Evolutionary conservation across 257 asterid genomes (phyloP).

Genomic region (Nicotiana obtusifolia): DNA sequence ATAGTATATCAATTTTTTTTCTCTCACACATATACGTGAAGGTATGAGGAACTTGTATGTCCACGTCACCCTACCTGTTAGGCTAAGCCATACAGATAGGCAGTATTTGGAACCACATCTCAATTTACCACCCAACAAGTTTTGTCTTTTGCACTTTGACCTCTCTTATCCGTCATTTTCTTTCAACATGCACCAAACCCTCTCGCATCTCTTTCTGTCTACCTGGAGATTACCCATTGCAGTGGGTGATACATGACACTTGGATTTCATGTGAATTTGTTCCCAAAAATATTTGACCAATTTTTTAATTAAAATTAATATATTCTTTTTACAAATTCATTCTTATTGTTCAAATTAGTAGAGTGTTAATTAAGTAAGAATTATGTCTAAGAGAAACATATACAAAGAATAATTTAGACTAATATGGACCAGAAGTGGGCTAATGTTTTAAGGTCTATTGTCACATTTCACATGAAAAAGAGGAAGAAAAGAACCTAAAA

Average conservation of each 20-base stretch:
- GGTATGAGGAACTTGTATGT: background rate
- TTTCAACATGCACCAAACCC: background rate
- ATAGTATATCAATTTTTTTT: background rate
- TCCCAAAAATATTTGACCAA: background rate
- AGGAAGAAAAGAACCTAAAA: too few species aligned
- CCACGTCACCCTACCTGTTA: slow-evolving; percentile 7
- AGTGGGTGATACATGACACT: background rate
- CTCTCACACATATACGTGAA: background rate
- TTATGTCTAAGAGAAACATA: background rate
- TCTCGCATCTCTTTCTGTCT: background rate
- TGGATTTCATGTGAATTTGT: background rate
- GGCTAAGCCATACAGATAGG: slow-evolving; percentile 8
- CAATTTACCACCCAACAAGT: slow-evolving; percentile 6
- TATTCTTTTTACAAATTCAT: background rate
- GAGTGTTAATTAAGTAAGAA: background rate
- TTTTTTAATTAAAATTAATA: background rate
- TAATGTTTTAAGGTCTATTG: background rate
- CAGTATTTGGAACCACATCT: slow-evolving; percentile 16
- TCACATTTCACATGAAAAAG: background rate
- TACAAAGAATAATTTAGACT: too few species aligned
- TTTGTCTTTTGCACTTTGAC: slow-evolving; percentile 19
- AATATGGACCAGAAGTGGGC: too few species aligned
- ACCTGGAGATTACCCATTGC: background rate
- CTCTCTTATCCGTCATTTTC: slow-evolving; percentile 6
- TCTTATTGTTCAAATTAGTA: background rate